Evolutionary conservation across 768 basidiomycete species (phyloP).

Genomic region (Lepiota venenata): DNA sequence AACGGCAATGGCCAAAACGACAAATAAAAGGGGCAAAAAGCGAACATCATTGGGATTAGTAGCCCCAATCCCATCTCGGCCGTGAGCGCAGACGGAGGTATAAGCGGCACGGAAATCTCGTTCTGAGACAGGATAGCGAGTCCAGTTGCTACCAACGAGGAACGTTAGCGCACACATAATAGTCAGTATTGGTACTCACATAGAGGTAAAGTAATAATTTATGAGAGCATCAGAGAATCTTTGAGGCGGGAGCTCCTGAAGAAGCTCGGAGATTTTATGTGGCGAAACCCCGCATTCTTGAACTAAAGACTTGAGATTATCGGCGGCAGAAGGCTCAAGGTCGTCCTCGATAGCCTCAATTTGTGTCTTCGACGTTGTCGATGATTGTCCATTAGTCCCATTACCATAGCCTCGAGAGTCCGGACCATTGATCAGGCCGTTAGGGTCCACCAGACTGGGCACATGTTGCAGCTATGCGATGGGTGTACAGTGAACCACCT

Average conservation of each 20-base stretch:
- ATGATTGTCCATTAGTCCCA: slow-evolving; percentile 4
- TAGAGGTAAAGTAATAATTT: slow-evolving; percentile 74
- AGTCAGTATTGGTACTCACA: slow-evolving; percentile 41
- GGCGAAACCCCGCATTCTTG: slow-evolving; percentile 92
- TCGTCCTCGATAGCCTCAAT: slow-evolving; percentile 36
- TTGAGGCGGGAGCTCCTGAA: slow-evolving; percentile 83
- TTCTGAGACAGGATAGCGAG: slow-evolving; percentile 89
- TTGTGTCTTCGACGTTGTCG: slow-evolving; percentile 8
- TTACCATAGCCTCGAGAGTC: not conserved
- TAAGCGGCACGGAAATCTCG: slow-evolving; percentile 75
- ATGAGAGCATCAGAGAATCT: slow-evolving; percentile 73
- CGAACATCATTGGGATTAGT: slow-evolving; percentile 75
- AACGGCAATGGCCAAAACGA: slow-evolving; percentile 85
- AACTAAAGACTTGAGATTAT: slow-evolving; percentile 81
- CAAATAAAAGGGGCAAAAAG: slow-evolving; percentile 90
- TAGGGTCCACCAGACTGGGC: slow-evolving; percentile 10
- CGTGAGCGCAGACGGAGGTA: slow-evolving; percentile 56
- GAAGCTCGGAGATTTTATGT: slow-evolving; percentile 84
- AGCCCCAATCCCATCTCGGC: slow-evolving; percentile 54
- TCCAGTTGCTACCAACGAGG: slow-evolving; percentile 71
- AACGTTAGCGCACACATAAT: slow-evolving; percentile 12
- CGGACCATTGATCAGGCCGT: not conserved
- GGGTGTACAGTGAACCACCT: not conserved
- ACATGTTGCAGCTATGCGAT: slow-evolving; percentile 25
- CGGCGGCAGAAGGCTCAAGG: slow-evolving; percentile 58